phyloP scores from a whole-genome alignment of 441 rosid genomes.

The Capsella rubella region DNA sequence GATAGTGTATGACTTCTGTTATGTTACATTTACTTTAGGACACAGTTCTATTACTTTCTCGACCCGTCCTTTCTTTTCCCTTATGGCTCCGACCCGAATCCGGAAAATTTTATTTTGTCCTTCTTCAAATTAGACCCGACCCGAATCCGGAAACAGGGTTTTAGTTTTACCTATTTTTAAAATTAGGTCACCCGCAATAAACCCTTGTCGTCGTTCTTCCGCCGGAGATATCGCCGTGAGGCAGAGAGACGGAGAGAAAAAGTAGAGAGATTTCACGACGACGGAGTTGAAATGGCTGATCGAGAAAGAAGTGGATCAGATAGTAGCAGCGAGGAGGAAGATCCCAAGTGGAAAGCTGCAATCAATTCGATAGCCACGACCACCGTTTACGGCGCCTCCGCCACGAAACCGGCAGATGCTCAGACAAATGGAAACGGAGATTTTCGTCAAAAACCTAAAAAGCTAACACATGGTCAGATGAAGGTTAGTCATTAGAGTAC shows the following conservation, averaged over 20 bases:
- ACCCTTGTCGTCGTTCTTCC: constrained; percentile 20
- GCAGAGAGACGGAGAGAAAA: neutral
- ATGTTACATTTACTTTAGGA: constrained; percentile 11
- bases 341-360: constrained; percentile 81
- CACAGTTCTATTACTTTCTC: constrained; percentile 4
- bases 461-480: constrained; percentile 73
- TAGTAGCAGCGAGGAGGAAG: constrained; percentile 77
- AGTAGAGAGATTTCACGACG: neutral
- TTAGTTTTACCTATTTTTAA: neutral
- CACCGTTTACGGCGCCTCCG: constrained; percentile 52
- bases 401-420: constrained; percentile 35
- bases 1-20: constrained; percentile 19
- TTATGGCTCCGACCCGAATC: too few relatives aligned
- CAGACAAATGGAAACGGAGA: constrained; percentile 43
- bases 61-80: too few relatives aligned
- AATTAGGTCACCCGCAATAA: constrained; percentile 30
- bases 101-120: too few relatives aligned
- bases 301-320: constrained; percentile 33
- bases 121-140: constrained; percentile 5
- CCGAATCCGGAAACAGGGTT: neutral
- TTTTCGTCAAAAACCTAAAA: constrained; percentile 51
- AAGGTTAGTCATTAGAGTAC: constrained; percentile 52
- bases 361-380: constrained; percentile 70
- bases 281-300: constrained; percentile 20
- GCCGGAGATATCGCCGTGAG: constrained; percentile 16